Conservation (phyloP, 73 alveolate species). For the Blepharisma stoltei region DNA sequence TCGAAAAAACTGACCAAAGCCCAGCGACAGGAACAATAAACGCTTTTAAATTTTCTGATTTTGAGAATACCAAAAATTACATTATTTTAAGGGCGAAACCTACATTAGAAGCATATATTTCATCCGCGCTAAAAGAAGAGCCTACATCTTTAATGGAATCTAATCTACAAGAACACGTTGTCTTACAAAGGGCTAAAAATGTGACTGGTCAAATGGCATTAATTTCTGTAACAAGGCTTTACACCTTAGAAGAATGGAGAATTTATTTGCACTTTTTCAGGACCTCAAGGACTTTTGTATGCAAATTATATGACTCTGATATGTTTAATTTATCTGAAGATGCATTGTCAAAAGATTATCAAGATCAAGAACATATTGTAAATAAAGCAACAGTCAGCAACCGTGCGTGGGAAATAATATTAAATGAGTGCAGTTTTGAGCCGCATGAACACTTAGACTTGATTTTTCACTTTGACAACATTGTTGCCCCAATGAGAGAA, state of each 20-base stretch:
- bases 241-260: conserved; percentile 18
- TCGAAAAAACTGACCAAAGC: no score
- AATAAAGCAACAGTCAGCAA: neutral
- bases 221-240: neutral
- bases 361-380: neutral
- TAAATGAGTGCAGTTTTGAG: conserved; percentile 23
- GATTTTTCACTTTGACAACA: neutral
- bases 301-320: conserved; percentile 19
- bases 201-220: neutral
- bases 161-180: neutral
- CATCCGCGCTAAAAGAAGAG: neutral
- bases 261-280: conserved; percentile 8
- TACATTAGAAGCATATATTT: neutral
- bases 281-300: neutral
- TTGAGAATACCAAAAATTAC: neutral
- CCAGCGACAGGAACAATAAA: neutral
- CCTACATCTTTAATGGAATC: neutral
- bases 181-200: conserved; percentile 1
- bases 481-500: conserved; percentile 11
- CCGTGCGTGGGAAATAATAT: neutral
- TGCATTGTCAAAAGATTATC: neutral
- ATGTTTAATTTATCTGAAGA: neutral
- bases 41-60: conserved; percentile 6
- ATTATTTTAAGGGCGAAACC: neutral
- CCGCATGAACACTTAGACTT: neutral